These are phyloP conservation scores for Phanerochaete carnosa DNA, from an alignment of 768 basidiomycete genomes.

Conservation along the genomic window DNA sequence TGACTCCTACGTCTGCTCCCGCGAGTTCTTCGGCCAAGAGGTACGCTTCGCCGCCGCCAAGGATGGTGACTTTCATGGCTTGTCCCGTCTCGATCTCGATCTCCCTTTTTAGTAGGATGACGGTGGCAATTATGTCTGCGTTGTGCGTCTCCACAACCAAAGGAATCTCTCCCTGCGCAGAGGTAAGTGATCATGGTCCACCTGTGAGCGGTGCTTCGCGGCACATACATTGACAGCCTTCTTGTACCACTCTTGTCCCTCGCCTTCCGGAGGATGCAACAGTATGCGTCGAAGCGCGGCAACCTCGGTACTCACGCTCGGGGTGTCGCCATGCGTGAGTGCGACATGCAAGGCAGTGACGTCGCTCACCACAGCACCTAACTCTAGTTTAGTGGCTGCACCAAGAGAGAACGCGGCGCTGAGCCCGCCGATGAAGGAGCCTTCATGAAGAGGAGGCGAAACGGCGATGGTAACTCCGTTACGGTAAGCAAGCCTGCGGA, in stretches of 20 bases:
- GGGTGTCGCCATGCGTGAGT: conserved; percentile 34
- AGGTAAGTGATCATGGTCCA: background rate
- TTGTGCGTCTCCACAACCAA: conserved; percentile 68
- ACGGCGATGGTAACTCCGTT: conserved; percentile 44
- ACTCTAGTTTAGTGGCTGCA: conserved; percentile 36
- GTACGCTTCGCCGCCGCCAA: conserved; percentile 59
- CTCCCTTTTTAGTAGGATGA: conserved; percentile 58
- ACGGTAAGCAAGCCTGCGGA: conserved; percentile 38
- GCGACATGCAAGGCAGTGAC: conserved; percentile 37
- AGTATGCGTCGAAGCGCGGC: conserved; percentile 67
- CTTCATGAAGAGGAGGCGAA: conserved; percentile 28
- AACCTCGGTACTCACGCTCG: conserved; percentile 77
- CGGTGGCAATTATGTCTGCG: conserved; percentile 72
- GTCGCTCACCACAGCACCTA: conserved; percentile 41
- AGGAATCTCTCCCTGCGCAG: conserved; percentile 50
- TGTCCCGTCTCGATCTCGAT: conserved; percentile 35
- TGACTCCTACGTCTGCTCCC: conserved; percentile 60
- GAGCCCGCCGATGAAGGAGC: conserved; percentile 34
- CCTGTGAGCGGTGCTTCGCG: background rate
- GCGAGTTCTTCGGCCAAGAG: conserved; percentile 63
- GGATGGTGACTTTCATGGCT: conserved; percentile 40
- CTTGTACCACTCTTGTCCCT: conserved; percentile 29
- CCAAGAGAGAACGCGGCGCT: conserved; percentile 40
- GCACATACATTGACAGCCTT: conserved; percentile 25
- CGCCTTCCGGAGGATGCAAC: conserved; percentile 28